Evolutionary conservation across 345 rosid genomes (phyloP).

Genomic region (Nephelium lappaceum): DNA sequence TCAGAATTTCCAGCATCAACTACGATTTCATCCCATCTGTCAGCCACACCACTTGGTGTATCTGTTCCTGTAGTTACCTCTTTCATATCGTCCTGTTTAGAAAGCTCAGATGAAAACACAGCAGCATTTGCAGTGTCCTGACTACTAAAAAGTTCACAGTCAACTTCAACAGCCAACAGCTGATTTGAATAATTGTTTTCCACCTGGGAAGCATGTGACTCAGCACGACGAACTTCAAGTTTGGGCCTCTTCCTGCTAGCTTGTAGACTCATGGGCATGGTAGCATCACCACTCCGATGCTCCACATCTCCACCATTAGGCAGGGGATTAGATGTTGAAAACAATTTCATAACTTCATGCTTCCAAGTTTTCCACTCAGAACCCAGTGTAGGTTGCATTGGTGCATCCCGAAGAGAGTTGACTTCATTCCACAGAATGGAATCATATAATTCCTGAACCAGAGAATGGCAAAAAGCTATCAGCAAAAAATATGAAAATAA

Average conservation of each 20-base stretch:
- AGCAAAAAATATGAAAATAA: constrained; percentile 12
- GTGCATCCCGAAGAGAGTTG: constrained; percentile 64
- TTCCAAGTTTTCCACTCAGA: constrained; percentile 99
- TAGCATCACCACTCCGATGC: constrained; percentile 42
- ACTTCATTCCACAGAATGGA: constrained; percentile 83
- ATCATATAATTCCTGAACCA: constrained; percentile 74
- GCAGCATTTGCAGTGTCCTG: constrained; percentile 43
- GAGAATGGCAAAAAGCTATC: constrained; percentile 6
- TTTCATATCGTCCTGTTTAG: constrained; percentile 29
- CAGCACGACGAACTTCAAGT: constrained; percentile 95
- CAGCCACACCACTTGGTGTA: constrained; percentile 50
- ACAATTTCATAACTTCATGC: constrained; percentile 85
- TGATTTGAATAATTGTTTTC: constrained; percentile 50
- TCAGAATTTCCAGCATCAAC: constrained; percentile 62
- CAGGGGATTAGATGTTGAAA: constrained; percentile 57
- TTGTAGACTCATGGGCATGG: constrained; percentile 52
- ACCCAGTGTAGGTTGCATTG: constrained; percentile 63
- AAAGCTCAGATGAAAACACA: constrained; percentile 34
- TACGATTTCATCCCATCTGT: constrained; percentile 72
- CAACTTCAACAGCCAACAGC: constrained; percentile 50
- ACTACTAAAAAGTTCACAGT: constrained; percentile 54
- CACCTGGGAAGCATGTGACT: constrained; percentile 58
- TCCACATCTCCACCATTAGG: constrained; percentile 46
- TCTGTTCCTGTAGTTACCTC: constrained; percentile 38
- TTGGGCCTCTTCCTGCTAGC: constrained; percentile 77